Evolutionary conservation across 352 stramenopile genomes (phyloP).

Genomic region (Pythium utonaiense): DNA sequence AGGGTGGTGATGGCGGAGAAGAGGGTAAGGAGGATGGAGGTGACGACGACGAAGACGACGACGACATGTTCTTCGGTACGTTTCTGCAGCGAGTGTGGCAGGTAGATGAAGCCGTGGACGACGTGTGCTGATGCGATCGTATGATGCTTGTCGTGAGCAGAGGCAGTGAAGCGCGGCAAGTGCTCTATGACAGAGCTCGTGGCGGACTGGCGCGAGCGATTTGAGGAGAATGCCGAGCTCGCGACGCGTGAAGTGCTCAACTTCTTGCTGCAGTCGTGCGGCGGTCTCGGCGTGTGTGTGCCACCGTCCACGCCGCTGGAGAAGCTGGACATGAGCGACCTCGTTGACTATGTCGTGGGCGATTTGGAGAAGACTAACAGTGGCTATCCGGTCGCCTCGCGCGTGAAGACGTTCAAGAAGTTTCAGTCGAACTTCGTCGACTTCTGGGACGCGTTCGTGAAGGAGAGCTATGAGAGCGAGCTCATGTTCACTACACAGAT

Average conservation of each 20-base stretch:
- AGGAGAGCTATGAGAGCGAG: slow-evolving; percentile 78
- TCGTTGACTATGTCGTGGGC: slow-evolving; percentile 60
- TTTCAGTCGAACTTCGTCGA: slow-evolving; percentile 65
- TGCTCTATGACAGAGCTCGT: slow-evolving; percentile 48
- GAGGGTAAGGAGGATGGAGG: slow-evolving; percentile 12
- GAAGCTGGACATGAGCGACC: slow-evolving; percentile 67
- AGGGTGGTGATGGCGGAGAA: not conserved
- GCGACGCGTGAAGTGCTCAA: slow-evolving; percentile 73
- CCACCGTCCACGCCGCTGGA: slow-evolving; percentile 48
- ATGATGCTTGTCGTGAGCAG: slow-evolving; percentile 25
- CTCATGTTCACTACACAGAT: slow-evolving; percentile 71
- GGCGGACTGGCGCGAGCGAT: slow-evolving; percentile 66
- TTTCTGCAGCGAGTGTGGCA: no score
- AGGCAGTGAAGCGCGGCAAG: slow-evolving; percentile 54
- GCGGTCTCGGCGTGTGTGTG: slow-evolving; percentile 46
- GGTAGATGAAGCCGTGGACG: not conserved
- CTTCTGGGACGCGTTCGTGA: slow-evolving; percentile 79
- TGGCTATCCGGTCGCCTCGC: slow-evolving; percentile 66
- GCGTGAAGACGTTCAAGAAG: slow-evolving; percentile 49
- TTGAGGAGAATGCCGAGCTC: slow-evolving; percentile 49
- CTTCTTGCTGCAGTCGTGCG: slow-evolving; percentile 74
- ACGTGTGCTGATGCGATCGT: not conserved
- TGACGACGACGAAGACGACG: slow-evolving; percentile 18
- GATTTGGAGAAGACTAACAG: slow-evolving; percentile 59
- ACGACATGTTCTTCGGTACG: slow-evolving; percentile 27